Conservation (phyloP, 179 eudicot species). For the Amaranthus tricolor region DNA sequence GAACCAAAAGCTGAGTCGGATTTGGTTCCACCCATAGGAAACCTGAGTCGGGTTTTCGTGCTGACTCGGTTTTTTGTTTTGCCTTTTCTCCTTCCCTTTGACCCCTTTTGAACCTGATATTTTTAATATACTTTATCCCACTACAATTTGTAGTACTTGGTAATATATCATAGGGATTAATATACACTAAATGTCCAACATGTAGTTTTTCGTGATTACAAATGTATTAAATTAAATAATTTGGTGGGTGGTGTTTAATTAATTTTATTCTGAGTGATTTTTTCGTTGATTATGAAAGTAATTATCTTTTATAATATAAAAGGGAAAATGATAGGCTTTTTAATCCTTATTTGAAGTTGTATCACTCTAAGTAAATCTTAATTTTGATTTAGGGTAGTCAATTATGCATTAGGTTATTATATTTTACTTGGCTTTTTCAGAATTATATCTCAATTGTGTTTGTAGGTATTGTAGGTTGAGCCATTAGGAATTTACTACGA, state of each 20-base stretch:
- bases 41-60: too few relatives aligned
- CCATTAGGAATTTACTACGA: slow-evolving; percentile 1
- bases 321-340: not conserved
- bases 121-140: too few relatives aligned
- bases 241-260: slow-evolving; percentile 18
- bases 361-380: not conserved
- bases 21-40: too few relatives aligned
- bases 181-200: too few relatives aligned
- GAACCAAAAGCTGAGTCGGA: too few relatives aligned
- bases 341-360: not conserved
- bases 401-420: not conserved
- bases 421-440: too few relatives aligned
- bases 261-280: not conserved
- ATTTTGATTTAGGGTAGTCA: not conserved
- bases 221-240: slow-evolving; percentile 14
- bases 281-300: not conserved
- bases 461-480: slow-evolving; percentile 22
- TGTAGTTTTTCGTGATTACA: slow-evolving; percentile 3
- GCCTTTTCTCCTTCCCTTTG: too few relatives aligned
- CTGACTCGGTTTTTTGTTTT: too few relatives aligned
- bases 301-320: slow-evolving; percentile 9
- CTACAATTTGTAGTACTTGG: too few relatives aligned
- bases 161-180: too few relatives aligned
- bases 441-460: slow-evolving; percentile 4
- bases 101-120: too few relatives aligned